phyloP scores from a whole-genome alignment of 345 rosid species.

The Eucalyptus polybractea region DNA sequence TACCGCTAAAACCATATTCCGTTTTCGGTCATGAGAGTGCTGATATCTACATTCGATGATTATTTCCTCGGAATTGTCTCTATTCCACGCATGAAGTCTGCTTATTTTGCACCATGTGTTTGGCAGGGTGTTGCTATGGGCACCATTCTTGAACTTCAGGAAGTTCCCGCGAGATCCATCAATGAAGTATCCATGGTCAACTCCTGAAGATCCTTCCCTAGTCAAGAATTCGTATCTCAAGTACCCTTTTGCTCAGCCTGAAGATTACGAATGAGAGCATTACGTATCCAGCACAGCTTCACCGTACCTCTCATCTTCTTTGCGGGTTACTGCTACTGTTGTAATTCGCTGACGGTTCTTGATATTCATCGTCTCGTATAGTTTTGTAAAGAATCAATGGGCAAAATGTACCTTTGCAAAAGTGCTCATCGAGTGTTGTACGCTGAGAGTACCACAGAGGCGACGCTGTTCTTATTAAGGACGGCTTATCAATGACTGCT shows the following conservation, averaged over 20 bases:
- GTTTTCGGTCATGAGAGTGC: background rate
- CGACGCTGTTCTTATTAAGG: background rate
- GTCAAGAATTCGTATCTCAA: conserved; percentile 38
- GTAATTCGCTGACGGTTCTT: background rate
- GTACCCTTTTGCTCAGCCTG: conserved; percentile 72
- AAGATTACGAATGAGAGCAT: conserved; percentile 31
- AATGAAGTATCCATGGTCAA: conserved; percentile 74
- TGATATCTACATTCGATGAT: background rate
- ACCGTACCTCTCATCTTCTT: background rate
- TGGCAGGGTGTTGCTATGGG: conserved; percentile 68
- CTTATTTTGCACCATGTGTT: background rate
- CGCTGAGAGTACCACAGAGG: background rate
- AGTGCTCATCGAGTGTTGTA: background rate
- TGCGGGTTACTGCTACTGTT: background rate
- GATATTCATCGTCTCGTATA: background rate
- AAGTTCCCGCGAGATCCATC: conserved; percentile 82
- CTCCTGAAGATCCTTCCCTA: conserved; percentile 50
- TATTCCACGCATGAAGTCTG: background rate
- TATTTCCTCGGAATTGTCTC: background rate
- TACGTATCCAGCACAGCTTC: background rate
- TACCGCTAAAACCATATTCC: background rate
- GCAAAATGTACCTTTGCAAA: background rate
- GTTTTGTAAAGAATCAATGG: background rate
- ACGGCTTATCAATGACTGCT: background rate
- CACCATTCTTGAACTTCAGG: conserved; percentile 88